These are phyloP conservation scores for Paramyrothecium roridum DNA, from an alignment of 2,329 filamentous ascomycete species.

Conservation along the genomic window DNA sequence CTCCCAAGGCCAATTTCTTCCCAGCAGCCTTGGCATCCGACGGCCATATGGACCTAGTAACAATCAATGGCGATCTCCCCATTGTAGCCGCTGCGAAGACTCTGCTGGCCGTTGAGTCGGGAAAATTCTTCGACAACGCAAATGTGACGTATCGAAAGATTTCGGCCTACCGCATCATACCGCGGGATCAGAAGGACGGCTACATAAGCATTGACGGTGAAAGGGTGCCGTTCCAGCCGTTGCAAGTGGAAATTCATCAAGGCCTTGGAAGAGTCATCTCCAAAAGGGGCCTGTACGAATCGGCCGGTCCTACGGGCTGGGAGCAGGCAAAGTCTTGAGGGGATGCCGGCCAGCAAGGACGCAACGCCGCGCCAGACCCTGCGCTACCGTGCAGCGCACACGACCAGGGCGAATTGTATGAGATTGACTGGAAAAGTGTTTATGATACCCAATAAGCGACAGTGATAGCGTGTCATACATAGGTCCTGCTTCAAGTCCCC, in stretches of 20 bases:
- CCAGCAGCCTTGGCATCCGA: conserved; percentile 77
- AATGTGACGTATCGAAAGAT: conserved; percentile 82
- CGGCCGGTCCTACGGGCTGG: conserved; percentile 51
- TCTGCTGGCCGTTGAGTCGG: conserved; percentile 68
- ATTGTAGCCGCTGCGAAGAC: conserved; percentile 65
- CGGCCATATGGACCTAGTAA: conserved; percentile 81
- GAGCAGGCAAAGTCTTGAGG: conserved; percentile 33
- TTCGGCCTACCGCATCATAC: conserved; percentile 80
- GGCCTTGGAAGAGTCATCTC: conserved; percentile 83
- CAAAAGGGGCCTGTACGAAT: conserved; percentile 71
- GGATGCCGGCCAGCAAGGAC: conserved; percentile 18
- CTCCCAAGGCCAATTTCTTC: conserved; percentile 84
- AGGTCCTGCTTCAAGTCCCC: too few species aligned
- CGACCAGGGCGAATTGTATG: too few species aligned
- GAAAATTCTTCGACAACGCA: conserved; percentile 75
- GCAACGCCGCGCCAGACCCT: background rate
- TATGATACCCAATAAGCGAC: too few species aligned
- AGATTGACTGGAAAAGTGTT: too few species aligned
- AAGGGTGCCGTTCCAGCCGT: conserved; percentile 77
- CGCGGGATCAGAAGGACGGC: conserved; percentile 66
- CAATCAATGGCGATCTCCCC: conserved; percentile 72
- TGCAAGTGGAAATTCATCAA: conserved; percentile 85
- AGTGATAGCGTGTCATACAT: too few species aligned
- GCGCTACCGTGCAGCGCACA: too few species aligned
- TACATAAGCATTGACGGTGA: conserved; percentile 96